A percentile compares a stretch with the other conserved stretches of the same genome.
phyloP scores from a whole-genome alignment of 2,329 filamentous ascomycete genomes.

The Calonectria pseudoreteaudii region DNA sequence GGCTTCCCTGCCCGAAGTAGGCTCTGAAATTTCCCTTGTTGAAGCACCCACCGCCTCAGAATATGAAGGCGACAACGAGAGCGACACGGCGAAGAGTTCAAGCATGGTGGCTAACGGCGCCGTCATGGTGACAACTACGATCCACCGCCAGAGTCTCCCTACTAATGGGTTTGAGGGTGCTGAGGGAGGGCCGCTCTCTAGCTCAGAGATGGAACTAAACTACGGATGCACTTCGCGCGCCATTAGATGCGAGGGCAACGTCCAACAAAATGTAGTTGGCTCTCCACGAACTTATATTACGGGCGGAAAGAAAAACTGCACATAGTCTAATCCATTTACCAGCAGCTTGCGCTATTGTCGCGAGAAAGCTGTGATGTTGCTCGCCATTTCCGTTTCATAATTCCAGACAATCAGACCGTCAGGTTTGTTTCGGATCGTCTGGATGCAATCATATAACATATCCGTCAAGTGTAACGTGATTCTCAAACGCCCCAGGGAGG shows the following conservation, averaged over 20 bases:
- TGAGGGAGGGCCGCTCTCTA: neutral
- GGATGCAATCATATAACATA: too few species aligned
- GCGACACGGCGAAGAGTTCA: constrained; percentile 32
- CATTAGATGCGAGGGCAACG: constrained; percentile 13
- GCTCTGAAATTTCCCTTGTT: constrained; percentile 44
- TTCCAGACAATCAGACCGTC: too few species aligned
- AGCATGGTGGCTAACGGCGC: constrained; percentile 30
- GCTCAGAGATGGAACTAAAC: constrained; percentile 21
- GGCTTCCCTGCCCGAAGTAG: constrained; percentile 29
- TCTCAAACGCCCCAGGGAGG: too few species aligned
- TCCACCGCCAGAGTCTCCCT: constrained; percentile 48
- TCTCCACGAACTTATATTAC: constrained; percentile 41
- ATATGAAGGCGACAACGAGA: constrained; percentile 26
- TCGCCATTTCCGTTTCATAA: too few species aligned
- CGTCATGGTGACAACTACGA: constrained; percentile 53
- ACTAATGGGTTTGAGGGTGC: constrained; percentile 25
- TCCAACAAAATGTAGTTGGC: constrained; percentile 21
- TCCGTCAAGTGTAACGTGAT: too few species aligned
- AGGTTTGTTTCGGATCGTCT: too few species aligned
- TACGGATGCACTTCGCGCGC: constrained; percentile 27
- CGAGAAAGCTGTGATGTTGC: too few species aligned
- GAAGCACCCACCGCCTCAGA: constrained; percentile 28
- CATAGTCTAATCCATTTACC: neutral
- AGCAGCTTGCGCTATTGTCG: too few species aligned
- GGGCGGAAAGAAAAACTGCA: constrained; percentile 24